Percentiles rank a stretch among this genome's conserved stretches.
Evolutionary conservation across 257 asterid genomes (phyloP).

Genomic region (Petrea volubilis): DNA sequence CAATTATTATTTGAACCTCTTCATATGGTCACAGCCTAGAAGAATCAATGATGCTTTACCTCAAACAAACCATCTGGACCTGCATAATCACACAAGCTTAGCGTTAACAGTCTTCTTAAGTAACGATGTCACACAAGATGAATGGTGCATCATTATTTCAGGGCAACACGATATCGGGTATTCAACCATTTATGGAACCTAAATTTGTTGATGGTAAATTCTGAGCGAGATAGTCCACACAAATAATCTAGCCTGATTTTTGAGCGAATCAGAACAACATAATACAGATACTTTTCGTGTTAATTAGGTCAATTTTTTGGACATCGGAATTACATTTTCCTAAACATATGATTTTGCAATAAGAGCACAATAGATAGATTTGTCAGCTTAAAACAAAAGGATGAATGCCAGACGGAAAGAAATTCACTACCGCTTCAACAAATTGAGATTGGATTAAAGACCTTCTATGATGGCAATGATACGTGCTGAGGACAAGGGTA

Average conservation of each 20-base stretch:
- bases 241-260: neutral
- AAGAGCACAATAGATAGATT: neutral
- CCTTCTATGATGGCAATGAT: neutral
- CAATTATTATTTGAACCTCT: slow-evolving; percentile 26
- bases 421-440: neutral
- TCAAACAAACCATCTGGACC: slow-evolving; percentile 81
- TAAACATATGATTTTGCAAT: neutral
- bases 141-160: neutral
- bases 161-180: too few species aligned
- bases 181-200: neutral
- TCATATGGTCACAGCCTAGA: neutral
- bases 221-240: neutral
- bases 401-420: neutral
- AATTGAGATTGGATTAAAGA: neutral
- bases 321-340: neutral
- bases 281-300: neutral
- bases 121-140: neutral
- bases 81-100: slow-evolving; percentile 24
- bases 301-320: neutral
- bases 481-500: neutral
- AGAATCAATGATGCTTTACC: slow-evolving; percentile 32
- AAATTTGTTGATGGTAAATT: neutral
- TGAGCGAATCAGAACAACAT: neutral
- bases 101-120: neutral
- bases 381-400: neutral